A percentile compares a stretch with the other conserved stretches of the same genome.
Evolutionary conservation across 2,329 filamentous ascomycete species (phyloP).

Genomic region (Aspergillus sp.): DNA sequence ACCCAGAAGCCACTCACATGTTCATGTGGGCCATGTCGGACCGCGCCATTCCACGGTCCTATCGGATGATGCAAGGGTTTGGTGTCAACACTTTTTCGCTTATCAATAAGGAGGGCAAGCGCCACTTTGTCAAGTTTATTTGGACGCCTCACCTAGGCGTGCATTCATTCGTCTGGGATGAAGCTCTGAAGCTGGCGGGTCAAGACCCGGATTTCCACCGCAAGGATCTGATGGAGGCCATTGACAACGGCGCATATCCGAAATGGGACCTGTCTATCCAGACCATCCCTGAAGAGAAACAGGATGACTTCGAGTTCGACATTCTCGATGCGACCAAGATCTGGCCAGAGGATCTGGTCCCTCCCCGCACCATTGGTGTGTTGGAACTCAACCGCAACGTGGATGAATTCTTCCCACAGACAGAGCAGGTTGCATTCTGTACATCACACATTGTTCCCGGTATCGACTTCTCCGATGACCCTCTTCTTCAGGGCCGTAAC

Average conservation of each 20-base stretch:
- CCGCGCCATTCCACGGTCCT: conserved; percentile 36
- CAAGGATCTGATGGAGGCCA: conserved; percentile 73
- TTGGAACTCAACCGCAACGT: conserved; percentile 76
- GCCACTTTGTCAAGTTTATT: conserved; percentile 37
- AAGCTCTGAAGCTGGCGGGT: conserved; percentile 71
- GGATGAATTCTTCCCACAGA: conserved; percentile 80
- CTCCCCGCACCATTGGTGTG: conserved; percentile 75
- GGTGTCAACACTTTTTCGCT: conserved; percentile 38
- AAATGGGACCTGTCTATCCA: conserved; percentile 83
- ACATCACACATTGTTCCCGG: conserved; percentile 78
- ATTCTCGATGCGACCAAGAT: conserved; percentile 82
- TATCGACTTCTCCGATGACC: conserved; percentile 75
- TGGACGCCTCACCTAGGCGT: conserved; percentile 36
- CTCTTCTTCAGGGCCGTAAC: conserved; percentile 72
- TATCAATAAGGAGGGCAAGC: conserved; percentile 34
- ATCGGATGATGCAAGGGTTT: conserved; percentile 39
- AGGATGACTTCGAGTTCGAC: conserved; percentile 81
- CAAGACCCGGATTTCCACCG: conserved; percentile 81
- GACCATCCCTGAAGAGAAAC: conserved; percentile 67
- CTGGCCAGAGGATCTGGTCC: conserved; percentile 76
- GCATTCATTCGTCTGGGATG: conserved; percentile 54
- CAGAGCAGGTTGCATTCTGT: conserved; percentile 80
- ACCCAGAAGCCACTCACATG: conserved; percentile 36
- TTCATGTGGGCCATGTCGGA: conserved; percentile 36
- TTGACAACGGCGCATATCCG: conserved; percentile 68